phyloP scores from a whole-genome alignment of 768 basidiomycete species.

The Jaapia argillacea region DNA sequence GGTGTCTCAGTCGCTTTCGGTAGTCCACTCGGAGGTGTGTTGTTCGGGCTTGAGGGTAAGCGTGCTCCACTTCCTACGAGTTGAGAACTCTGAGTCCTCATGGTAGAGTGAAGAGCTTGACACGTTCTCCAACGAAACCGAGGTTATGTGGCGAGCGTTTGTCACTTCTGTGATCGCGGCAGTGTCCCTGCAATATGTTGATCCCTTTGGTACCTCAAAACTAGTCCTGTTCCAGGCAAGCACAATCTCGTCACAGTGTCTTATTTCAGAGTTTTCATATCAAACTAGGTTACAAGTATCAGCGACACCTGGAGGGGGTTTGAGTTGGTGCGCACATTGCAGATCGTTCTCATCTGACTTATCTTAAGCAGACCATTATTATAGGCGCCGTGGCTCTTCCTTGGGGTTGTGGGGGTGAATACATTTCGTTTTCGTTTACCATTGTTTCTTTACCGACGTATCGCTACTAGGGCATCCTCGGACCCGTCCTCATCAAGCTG shows the following conservation, averaged over 20 bases:
- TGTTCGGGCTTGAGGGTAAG: constrained; percentile 72
- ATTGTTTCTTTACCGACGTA: constrained; percentile 2
- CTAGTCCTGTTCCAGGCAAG: constrained; percentile 69
- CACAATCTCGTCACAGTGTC: background rate
- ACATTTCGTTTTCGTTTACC: background rate
- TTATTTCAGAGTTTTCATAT: background rate
- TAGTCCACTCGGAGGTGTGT: constrained; percentile 75
- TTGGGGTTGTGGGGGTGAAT: constrained; percentile 54
- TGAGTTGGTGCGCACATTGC: constrained; percentile 41
- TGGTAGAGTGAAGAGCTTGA: constrained; percentile 38
- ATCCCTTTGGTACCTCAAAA: constrained; percentile 81
- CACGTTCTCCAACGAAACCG: constrained; percentile 59
- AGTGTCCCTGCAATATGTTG: constrained; percentile 72
- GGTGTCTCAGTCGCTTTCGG: constrained; percentile 88
- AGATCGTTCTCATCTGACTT: too few species aligned
- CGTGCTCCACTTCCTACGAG: background rate
- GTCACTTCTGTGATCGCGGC: constrained; percentile 84
- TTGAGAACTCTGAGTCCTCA: constrained; percentile 5
- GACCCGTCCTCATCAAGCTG: constrained; percentile 53
- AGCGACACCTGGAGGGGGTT: constrained; percentile 62
- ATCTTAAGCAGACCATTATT: too few species aligned
- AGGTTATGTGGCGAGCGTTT: constrained; percentile 82
- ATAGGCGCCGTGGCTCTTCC: constrained; percentile 61
- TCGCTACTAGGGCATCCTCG: constrained; percentile 46
- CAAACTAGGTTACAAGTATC: constrained; percentile 40